phyloP scores from a whole-genome alignment of 1,284 basidiomycete genomes.

The Microbotryum violaceum region DNA sequence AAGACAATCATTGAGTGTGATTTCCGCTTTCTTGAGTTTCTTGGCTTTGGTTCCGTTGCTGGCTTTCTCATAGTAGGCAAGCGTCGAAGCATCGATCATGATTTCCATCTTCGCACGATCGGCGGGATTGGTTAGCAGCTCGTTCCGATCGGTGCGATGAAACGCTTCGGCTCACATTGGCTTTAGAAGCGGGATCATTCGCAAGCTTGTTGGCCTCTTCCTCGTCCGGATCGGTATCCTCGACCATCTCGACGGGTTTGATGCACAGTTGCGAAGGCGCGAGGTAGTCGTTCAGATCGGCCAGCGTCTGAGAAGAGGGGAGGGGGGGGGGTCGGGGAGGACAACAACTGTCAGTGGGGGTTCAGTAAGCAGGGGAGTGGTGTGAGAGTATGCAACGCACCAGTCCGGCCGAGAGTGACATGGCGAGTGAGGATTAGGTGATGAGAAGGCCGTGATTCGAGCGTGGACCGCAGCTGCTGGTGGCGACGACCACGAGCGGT shows the following conservation, averaged over 20 bases:
- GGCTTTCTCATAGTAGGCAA: conserved; percentile 30
- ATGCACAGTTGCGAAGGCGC: conserved; percentile 96
- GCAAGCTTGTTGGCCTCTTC: background rate
- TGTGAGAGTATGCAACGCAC: background rate
- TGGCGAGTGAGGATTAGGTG: background rate
- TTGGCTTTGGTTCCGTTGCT: conserved; percentile 22
- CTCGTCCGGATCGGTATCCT: conserved; percentile 34
- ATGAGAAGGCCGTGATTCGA: too few relatives aligned
- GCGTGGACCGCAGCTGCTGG: too few relatives aligned
- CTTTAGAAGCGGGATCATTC: conserved; percentile 35
- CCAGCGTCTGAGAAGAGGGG: conserved; percentile 57
- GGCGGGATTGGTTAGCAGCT: background rate
- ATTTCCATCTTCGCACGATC: conserved; percentile 30
- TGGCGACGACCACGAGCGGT: too few relatives aligned
- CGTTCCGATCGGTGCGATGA: background rate
- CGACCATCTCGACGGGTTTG: conserved; percentile 63
- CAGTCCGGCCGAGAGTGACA: conserved; percentile 26
- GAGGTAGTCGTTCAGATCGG: conserved; percentile 96
- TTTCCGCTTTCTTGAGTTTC: conserved; percentile 64
- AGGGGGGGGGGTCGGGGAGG: background rate
- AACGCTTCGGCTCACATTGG: conserved; percentile 24
- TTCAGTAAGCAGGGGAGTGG: background rate
- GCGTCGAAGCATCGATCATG: conserved; percentile 31
- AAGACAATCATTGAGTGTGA: conserved; percentile 90
- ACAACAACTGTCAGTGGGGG: background rate